Base-by-base conservation (phyloP, 2,329 filamentous ascomycete genomes). In the Botrytis fragariae region DNA sequence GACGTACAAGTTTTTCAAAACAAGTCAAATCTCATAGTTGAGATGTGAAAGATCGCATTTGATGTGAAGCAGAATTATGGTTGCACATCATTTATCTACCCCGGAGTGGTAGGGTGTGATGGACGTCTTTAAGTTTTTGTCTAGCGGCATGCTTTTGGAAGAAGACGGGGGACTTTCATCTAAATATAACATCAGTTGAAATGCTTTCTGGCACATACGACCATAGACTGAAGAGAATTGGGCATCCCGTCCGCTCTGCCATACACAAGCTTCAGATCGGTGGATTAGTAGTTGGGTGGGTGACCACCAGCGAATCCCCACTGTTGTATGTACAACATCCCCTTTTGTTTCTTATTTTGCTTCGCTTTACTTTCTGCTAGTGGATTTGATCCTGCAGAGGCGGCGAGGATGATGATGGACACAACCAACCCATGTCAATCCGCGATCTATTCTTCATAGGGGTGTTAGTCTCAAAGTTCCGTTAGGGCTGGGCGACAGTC, bases 281-380 rank as follows among this genome's bases (percentile, higher is more conserved):
- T 71, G 72, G 77, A 77, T 77, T 78, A 78, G 77, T 78, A 78
- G 77, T 78, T 78, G 77, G 77, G 77, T 78, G 76, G 77, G 77
- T 78, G 77, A 78, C 76, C 61, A 63, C 61, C 61, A 78, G 77
- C 77, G 76, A 78, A 51, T 54, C 64, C 45, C 51, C 60, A 51
- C 54, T 68, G 65, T 68, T 68, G 65, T 68, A 68, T 68, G 65
- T 68, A 4, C 1, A 6, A 9, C 3, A 20, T 16, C 25, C 0
- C 18, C 25, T 44, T 64, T 45, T 29, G 1, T 37, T 16, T 39
- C 3, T 25, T 16, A 16, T 25, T 68, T 42, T 42, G 18, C n/a
- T 68, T n/a, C 6, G 3, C 16, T n/a, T 51, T 1, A 18, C n/a
- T 12, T 54, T 54, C 48, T 22, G 16, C 16, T 64, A 20, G 10